Conservation (phyloP, 2,329 filamentous ascomycete genomes). For the Colletotrichum chrysophilum region DNA sequence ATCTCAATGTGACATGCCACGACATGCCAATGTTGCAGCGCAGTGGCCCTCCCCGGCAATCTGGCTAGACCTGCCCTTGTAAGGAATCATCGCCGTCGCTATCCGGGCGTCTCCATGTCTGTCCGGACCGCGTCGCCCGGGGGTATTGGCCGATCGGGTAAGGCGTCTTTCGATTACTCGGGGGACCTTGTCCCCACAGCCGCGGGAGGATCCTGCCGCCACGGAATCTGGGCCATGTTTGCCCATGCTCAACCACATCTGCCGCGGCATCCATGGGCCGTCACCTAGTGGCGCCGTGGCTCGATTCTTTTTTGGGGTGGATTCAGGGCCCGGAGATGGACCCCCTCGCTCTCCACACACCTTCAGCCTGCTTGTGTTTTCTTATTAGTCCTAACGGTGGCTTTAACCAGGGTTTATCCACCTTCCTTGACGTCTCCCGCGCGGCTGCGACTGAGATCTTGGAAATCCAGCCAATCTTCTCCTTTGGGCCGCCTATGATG, state of each 20-base stretch:
- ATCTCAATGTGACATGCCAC: constrained; percentile 11
- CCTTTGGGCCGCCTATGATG: background rate
- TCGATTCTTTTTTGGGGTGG: background rate
- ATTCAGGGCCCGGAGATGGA: background rate
- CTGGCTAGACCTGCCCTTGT: constrained; percentile 13
- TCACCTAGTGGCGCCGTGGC: background rate
- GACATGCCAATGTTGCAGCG: constrained; percentile 5
- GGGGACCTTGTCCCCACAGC: background rate
- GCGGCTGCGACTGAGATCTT: constrained; percentile 6
- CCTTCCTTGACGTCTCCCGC: constrained; percentile 15
- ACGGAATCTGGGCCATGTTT: background rate
- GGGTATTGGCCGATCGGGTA: background rate
- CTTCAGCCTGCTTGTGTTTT: background rate
- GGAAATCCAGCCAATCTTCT: background rate
- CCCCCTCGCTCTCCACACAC: background rate
- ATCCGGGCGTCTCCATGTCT: background rate
- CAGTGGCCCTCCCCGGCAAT: background rate
- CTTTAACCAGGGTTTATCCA: background rate
- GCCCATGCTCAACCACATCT: background rate
- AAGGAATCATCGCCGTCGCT: constrained; percentile 3
- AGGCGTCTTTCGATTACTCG: background rate
- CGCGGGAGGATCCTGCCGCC: constrained; percentile 12
- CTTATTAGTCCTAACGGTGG: background rate
- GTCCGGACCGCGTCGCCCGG: background rate
- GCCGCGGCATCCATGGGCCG: background rate